Conservation (phyloP, 257 asterid species). For the Orobanche coerulescens region DNA sequence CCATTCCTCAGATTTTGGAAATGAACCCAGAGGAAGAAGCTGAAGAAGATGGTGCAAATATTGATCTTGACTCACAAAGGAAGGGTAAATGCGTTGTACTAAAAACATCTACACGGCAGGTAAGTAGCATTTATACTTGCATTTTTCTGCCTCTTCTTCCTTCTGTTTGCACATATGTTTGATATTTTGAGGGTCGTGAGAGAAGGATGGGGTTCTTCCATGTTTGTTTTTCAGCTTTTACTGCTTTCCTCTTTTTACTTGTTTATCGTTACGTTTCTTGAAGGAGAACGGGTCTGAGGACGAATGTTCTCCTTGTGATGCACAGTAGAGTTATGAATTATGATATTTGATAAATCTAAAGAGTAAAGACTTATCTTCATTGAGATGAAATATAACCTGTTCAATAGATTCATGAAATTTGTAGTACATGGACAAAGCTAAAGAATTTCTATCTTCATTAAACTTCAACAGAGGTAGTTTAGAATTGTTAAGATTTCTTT, state of each 20-base stretch:
- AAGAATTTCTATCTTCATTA: too few species aligned
- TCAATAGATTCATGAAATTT: not conserved
- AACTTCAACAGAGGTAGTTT: not conserved
- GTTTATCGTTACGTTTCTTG: not conserved
- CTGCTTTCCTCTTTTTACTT: not conserved
- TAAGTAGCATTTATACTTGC: conserved; percentile 22
- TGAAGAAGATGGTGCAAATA: conserved; percentile 97
- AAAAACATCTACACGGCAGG: conserved; percentile 98
- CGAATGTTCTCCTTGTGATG: not conserved
- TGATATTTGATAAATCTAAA: not conserved
- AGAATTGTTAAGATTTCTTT: not conserved
- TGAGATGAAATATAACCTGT: not conserved
- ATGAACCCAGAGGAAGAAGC: conserved; percentile 99
- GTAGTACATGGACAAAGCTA: not conserved
- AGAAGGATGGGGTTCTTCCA: not conserved
- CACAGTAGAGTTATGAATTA: not conserved
- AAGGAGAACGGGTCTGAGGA: not conserved
- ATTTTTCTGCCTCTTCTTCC: not conserved
- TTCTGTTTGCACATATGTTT: not conserved
- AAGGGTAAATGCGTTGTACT: conserved; percentile 96
- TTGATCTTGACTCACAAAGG: conserved; percentile 96
- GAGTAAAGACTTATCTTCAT: not conserved
- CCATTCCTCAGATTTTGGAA: conserved; percentile 60
- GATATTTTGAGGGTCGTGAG: not conserved
- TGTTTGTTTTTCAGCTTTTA: not conserved